Base-by-base conservation (phyloP, 2,329 filamentous ascomycete genomes). In the Penicillium sp. region DNA sequence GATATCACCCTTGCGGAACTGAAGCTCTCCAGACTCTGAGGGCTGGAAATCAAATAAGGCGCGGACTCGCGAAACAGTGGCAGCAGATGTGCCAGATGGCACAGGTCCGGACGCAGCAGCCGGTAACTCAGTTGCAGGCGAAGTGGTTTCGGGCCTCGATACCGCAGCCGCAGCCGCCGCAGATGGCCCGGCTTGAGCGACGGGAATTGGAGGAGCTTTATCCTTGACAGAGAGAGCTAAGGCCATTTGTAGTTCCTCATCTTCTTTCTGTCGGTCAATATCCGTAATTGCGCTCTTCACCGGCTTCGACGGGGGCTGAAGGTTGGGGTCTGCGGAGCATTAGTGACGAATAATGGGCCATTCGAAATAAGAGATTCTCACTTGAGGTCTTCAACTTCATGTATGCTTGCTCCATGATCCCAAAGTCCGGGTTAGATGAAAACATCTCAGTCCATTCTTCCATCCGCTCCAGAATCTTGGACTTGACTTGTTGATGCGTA, bases 391-490 rank as follows among this genome's bases (percentile, higher is more conserved):
- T 95, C 60, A 97, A 80, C 72, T 89, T 90, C 77, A 87, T 87
- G 75, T 93, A 97, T 56, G 93, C 92, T 69, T 96, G 90, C 73
- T 92, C 89, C 94, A 99, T 99, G 71, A 99, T 96, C 18, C 94
- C 94, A 57, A 99, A 83, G 71, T 97, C 93, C 11, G 92, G 85
- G 70, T 97, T 91, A 57, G 84, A 87, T 67, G 85, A 84, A 73
- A 97, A 97, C 90, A 97, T 96, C 68, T 94, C 90, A 54, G 89
- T 87, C 94, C 94, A 99, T 62, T 93, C 90, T 73, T 89, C 88
- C 91, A 97, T 97, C 64, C 92, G 87, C 80, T 97, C 93, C 56
- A 97, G 77, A 62, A 99, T 96, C 83, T 97, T 97, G 61, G 90
- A 86, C 77, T 97, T 97, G 71, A 99, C 94, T 74, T 96, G 91